These are phyloP conservation scores for Chernovozyma aurita DNA, from an alignment of 1,139 yeast species.

Conservation along the genomic window DNA sequence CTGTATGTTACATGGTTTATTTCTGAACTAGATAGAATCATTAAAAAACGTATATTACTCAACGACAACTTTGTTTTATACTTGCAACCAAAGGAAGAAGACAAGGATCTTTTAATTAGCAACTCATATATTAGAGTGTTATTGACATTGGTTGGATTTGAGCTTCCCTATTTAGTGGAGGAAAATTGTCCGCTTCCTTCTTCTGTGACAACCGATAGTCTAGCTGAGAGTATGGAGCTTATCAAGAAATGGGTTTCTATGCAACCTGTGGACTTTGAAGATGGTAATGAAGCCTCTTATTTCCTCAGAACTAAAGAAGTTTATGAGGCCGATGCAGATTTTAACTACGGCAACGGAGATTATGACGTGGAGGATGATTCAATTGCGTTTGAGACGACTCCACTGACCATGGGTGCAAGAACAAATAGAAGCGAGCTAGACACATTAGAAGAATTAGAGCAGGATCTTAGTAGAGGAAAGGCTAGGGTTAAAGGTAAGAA, in stretches of 20 bases:
- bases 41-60: constrained; percentile 18
- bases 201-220: constrained; percentile 14
- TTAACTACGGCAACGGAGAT: constrained; percentile 14
- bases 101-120: constrained; percentile 27
- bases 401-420: constrained; percentile 14
- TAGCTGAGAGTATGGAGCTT: constrained; percentile 20
- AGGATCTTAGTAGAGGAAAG: constrained; percentile 14
- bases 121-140: constrained; percentile 35
- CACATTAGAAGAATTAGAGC: constrained; percentile 29
- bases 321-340: constrained; percentile 18
- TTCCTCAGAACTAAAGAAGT: constrained; percentile 25
- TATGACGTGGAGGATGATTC: constrained; percentile 19
- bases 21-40: constrained; percentile 30
- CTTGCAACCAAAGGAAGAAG: constrained; percentile 16
- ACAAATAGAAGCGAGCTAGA: constrained; percentile 25
- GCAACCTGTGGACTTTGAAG: constrained; percentile 39
- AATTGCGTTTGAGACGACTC: constrained; percentile 33
- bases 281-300: constrained; percentile 36
- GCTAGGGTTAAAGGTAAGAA: constrained; percentile 16
- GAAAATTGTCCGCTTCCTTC: constrained; percentile 29
- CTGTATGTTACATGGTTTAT: constrained; percentile 40
- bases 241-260: constrained; percentile 27
- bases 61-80: constrained; percentile 8
- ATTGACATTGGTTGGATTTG: constrained; percentile 30
- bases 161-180: constrained; percentile 31